Conservation (phyloP, 345 rosid genomes). For the Populus tremula region DNA sequence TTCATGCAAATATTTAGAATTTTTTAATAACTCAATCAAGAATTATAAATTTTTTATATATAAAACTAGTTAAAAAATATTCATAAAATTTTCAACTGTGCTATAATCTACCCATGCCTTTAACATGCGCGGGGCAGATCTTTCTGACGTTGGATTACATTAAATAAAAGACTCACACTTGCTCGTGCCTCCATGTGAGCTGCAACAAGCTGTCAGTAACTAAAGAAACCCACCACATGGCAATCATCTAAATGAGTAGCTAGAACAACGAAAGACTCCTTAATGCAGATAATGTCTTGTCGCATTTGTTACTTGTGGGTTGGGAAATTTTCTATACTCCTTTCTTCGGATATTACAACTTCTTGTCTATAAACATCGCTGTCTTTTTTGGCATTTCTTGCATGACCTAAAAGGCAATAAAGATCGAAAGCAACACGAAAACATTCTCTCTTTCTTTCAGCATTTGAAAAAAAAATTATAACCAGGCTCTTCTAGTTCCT, state of each 20-base stretch:
- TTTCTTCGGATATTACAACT: constrained; percentile 39
- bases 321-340: neutral
- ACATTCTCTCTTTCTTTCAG: constrained; percentile 15
- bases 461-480: neutral
- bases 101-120: too few relatives aligned
- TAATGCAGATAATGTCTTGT: constrained; percentile 3
- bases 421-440: constrained; percentile 7
- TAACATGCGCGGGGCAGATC: constrained; percentile 24
- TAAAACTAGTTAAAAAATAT: too few relatives aligned
- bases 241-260: constrained; percentile 22
- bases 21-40: too few relatives aligned
- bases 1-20: too few relatives aligned
- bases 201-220: constrained; percentile 17
- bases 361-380: constrained; percentile 29
- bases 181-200: constrained; percentile 11
- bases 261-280: constrained; percentile 11
- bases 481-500: neutral
- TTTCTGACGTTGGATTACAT: constrained; percentile 4
- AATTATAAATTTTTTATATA: too few relatives aligned
- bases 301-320: neutral
- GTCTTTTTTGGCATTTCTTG: constrained; percentile 28
- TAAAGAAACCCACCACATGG: constrained; percentile 27
- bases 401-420: neutral
- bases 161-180: constrained; percentile 9
- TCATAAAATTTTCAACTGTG: too few relatives aligned